Evolutionary conservation across 2,329 filamentous ascomycete genomes (phyloP), one percentile per base, ranked within the genome.

Genomic region (Penicillium sp.): DNA sequence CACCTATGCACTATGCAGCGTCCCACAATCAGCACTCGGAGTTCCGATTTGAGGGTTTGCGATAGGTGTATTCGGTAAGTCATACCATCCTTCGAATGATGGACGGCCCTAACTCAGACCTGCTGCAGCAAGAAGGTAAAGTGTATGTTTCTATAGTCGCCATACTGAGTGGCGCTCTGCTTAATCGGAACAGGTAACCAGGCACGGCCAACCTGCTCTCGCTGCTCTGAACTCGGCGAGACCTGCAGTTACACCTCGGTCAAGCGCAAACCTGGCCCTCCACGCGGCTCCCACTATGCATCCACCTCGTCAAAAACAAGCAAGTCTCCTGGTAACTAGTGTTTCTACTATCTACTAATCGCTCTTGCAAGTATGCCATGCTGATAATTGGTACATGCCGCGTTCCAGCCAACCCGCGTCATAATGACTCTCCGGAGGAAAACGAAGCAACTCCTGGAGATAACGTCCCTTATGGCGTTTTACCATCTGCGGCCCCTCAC

Each of bases 161-260:
- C 2, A 50, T 43, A 5, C n/a, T 38, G n/a, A 16, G 24, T n/a
- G n/a, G n/a, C n/a, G n/a, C n/a, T n/a, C n/a, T n/a, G n/a, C n/a
- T n/a, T n/a, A n/a, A n/a, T n/a, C n/a, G n/a, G n/a, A 9, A 18
- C 18, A 73, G 70, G 70, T 60, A 64, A 72, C 53, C 59, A 63
- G 56, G 60, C 61, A 47, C 64, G 65, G 24, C 70, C 69, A 8
- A 56, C 61, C 33, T 73, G 70, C 52, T 70, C 69, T 52, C 69
- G 69, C n/a, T 73, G 70, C 58, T 60, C 61, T 2, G 68, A 71
- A 58, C 63, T 56, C 7, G 61, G 62, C 16, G 55, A 59, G 20
- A 50, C 50, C 18, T 72, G 71, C 61, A 63, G 58, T 3, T 73
- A 73, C 52, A 66, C 67, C 7, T 62, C 60, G 20, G 60, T 61